phyloP scores from a whole-genome alignment of 2,329 filamentous ascomycete genomes.

The Microdochium trichocladiopsis region DNA sequence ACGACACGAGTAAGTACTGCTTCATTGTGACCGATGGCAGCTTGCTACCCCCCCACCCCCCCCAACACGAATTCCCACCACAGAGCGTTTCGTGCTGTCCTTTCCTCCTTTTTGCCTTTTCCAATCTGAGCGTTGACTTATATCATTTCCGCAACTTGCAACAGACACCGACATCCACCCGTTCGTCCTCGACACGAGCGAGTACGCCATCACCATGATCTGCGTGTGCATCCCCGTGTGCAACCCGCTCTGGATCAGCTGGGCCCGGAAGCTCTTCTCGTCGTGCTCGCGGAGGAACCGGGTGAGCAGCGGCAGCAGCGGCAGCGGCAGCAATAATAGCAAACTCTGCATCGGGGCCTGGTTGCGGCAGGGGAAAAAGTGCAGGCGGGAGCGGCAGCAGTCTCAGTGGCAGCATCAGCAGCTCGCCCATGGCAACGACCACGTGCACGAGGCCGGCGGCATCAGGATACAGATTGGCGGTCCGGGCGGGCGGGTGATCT shows the following conservation, averaged over 20 bases:
- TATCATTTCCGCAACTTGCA: no score
- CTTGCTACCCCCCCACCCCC: not conserved
- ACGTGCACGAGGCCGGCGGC: not conserved
- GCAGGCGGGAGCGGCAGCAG: not conserved
- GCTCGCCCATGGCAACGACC: not conserved
- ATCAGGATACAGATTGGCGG: not conserved
- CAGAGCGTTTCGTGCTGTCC: no score
- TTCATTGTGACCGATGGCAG: not conserved
- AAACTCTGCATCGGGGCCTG: no score
- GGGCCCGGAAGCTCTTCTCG: not conserved
- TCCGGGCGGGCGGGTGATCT: not conserved
- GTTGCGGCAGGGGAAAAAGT: not conserved
- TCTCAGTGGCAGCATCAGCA: not conserved
- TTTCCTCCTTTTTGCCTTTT: no score
- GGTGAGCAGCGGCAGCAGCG: not conserved
- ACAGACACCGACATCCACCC: not conserved
- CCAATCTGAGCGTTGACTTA: no score
- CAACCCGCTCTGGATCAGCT: not conserved
- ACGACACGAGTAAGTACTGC: not conserved
- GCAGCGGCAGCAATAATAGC: no score
- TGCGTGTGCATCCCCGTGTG: not conserved
- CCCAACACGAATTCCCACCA: no score
- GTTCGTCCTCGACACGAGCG: not conserved
- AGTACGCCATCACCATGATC: not conserved
- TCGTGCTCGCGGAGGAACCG: not conserved